Conservation (phyloP, 495 filamentous ascomycete species). For the Aspergillus heteromorphus region DNA sequence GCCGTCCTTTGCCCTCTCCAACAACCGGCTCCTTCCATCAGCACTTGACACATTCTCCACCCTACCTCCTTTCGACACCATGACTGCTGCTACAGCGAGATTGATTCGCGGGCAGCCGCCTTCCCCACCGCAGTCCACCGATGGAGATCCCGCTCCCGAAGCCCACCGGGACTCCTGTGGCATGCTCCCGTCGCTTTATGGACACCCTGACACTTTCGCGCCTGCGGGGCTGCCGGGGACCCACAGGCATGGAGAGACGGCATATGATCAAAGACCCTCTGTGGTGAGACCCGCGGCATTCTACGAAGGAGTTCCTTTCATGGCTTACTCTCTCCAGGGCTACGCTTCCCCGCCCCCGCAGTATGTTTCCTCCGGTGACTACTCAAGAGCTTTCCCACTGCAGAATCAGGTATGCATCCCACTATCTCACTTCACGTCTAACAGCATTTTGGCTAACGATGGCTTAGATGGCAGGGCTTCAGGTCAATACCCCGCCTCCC, state of each 20-base stretch:
- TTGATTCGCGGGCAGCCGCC: constrained; percentile 18
- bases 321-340: constrained; percentile 3
- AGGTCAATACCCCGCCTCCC: constrained; percentile 26
- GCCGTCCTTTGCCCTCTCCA: not conserved
- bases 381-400: constrained; percentile 12
- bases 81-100: constrained; percentile 6
- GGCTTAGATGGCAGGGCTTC: constrained; percentile 8
- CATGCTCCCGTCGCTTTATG: constrained; percentile 12
- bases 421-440: not conserved
- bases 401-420: constrained; percentile 15
- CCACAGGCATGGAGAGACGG: not conserved
- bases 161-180: constrained; percentile 10
- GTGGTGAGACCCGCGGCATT: constrained; percentile 6
- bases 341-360: constrained; percentile 11
- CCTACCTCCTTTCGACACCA: not conserved
- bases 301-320: too few relatives aligned
- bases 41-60: not conserved
- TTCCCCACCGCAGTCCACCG: constrained; percentile 25
- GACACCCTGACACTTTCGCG: not conserved
- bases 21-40: not conserved
- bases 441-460: not conserved
- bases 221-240: not conserved
- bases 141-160: constrained; percentile 15
- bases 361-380: constrained; percentile 13
- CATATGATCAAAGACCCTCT: constrained; percentile 2